These are phyloP conservation scores for Sordariomycetes sp. DNA, from an alignment of 2,329 filamentous ascomycete genomes.

Conservation along the genomic window DNA sequence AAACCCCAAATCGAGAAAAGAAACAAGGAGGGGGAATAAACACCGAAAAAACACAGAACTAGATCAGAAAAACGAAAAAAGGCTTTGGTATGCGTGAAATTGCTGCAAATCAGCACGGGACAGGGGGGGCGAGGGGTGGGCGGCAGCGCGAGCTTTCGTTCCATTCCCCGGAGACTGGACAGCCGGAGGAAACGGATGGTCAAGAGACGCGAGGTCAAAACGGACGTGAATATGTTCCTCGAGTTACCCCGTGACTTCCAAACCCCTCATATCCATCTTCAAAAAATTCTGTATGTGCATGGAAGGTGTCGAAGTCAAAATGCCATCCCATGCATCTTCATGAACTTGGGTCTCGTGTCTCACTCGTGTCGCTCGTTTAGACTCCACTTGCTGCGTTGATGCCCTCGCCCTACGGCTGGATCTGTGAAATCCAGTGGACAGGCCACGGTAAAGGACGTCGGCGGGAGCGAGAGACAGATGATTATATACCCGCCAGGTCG, in stretches of 20 bases:
- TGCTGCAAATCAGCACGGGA: neutral
- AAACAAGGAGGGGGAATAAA: constrained; percentile 3
- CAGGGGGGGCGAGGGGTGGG: neutral
- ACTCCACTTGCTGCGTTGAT: neutral
- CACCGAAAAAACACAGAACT: constrained; percentile 1
- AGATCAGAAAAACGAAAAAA: neutral
- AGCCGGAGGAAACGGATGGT: neutral
- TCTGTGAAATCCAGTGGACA: neutral
- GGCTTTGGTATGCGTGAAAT: neutral
- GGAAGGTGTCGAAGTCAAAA: neutral
- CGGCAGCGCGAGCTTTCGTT: neutral
- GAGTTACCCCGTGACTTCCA: neutral
- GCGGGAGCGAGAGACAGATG: neutral
- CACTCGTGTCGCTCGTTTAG: neutral
- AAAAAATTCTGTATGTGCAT: neutral
- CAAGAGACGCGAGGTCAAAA: neutral
- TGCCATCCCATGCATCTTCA: neutral
- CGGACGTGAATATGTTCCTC: neutral
- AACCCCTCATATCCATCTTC: neutral
- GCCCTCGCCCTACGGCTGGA: neutral
- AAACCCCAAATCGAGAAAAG: constrained; percentile 7
- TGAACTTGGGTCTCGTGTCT: neutral
- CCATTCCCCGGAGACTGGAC: neutral
- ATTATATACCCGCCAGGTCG: neutral
- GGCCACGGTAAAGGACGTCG: neutral